Percentiles rank a stretch among this genome's conserved stretches.
Evolutionary conservation across 345 rosid genomes (phyloP).

Genomic region (Raphanus raphanistrum): DNA sequence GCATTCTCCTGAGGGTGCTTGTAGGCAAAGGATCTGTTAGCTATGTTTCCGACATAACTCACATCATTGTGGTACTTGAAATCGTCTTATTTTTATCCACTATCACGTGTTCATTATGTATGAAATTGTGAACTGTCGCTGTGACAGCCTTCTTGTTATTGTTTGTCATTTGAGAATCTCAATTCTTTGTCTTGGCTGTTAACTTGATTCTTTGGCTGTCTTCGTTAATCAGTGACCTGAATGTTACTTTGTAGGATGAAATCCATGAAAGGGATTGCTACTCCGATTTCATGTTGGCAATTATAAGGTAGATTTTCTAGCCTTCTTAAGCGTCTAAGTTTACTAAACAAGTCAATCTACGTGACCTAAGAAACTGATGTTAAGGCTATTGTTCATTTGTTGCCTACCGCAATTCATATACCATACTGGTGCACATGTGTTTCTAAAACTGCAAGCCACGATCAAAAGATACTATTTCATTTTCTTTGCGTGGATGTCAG

Average conservation of each 20-base stretch:
- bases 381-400: conserved; percentile 4
- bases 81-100: conserved; percentile 3
- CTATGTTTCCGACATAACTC: conserved; percentile 66
- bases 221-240: conserved; percentile 23
- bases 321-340: not conserved
- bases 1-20: conserved; percentile 77
- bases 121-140: conserved; percentile 1
- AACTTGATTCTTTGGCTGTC: conserved; percentile 20
- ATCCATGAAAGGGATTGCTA: conserved; percentile 95
- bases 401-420: conserved; percentile 5
- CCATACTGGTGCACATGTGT: not conserved
- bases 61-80: conserved; percentile 85
- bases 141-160: conserved; percentile 10
- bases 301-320: conserved; percentile 61
- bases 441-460: conserved; percentile 3
- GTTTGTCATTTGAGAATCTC: not conserved
- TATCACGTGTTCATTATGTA: not conserved
- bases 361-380: not conserved
- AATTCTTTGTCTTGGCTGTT: not conserved
- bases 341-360: not conserved
- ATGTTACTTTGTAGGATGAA: conserved; percentile 75
- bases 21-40: conserved; percentile 56
- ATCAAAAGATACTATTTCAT: not conserved
- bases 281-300: conserved; percentile 92
- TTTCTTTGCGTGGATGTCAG: not conserved